Conservation (phyloP, 352 stramenopile species). For the Phytophthora fragariae region DNA sequence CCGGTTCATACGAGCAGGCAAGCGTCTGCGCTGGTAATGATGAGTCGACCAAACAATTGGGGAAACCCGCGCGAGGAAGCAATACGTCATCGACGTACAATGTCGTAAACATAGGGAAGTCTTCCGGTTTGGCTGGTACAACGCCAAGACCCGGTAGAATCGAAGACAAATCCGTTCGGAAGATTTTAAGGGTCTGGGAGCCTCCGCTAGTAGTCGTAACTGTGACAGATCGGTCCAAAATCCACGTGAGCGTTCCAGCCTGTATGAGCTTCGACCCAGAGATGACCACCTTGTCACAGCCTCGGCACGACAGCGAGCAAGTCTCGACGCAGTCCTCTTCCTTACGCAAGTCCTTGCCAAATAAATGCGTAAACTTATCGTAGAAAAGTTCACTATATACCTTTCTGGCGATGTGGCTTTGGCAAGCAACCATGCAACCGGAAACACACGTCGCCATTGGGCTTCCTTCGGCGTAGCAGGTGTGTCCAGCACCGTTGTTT, state of each 20-base stretch:
- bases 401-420: constrained; percentile 50
- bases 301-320: constrained; percentile 67
- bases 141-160: constrained; percentile 42
- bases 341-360: constrained; percentile 71
- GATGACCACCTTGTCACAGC: constrained; percentile 66
- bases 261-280: constrained; percentile 54
- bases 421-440: constrained; percentile 65
- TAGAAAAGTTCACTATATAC: constrained; percentile 56
- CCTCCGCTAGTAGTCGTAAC: constrained; percentile 4
- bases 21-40: constrained; percentile 37
- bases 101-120: constrained; percentile 48
- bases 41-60: constrained; percentile 51
- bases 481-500: constrained; percentile 58
- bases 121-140: constrained; percentile 38
- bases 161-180: constrained; percentile 55
- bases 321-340: constrained; percentile 79
- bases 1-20: constrained; percentile 45
- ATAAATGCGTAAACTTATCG: constrained; percentile 64
- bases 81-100: constrained; percentile 60
- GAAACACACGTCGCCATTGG: constrained; percentile 58
- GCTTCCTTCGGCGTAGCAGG: constrained; percentile 58
- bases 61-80: constrained; percentile 63
- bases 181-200: constrained; percentile 46
- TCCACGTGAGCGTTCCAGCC: constrained; percentile 51
- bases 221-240: constrained; percentile 46